Conservation (phyloP, 1,284 basidiomycete species). For the Megacollybia platyphylla region DNA sequence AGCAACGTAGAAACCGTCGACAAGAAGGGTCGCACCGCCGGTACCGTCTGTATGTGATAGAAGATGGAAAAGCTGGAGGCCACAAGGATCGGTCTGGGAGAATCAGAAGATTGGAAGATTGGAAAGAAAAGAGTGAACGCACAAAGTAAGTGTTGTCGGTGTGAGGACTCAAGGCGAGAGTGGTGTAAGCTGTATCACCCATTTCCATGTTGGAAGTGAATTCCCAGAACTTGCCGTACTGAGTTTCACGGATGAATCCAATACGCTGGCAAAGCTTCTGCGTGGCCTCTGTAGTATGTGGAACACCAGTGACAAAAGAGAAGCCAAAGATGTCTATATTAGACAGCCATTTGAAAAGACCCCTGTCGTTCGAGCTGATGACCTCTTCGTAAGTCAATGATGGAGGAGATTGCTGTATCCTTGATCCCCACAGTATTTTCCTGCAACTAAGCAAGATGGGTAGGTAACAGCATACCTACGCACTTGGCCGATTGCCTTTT, state of each 20-base stretch:
- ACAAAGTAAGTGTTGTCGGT: constrained; percentile 95
- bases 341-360: constrained; percentile 71
- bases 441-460: constrained; percentile 21
- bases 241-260: constrained; percentile 86
- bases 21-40: constrained; percentile 83
- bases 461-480: constrained; percentile 10
- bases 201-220: constrained; percentile 88
- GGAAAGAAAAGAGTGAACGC: constrained; percentile 12
- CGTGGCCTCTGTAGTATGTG: constrained; percentile 73
- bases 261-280: constrained; percentile 71
- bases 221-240: constrained; percentile 95
- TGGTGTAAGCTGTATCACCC: constrained; percentile 89
- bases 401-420: constrained; percentile 68
- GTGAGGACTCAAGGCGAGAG: constrained; percentile 79
- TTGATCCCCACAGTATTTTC: constrained; percentile 72
- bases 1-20: constrained; percentile 92
- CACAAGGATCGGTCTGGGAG: constrained; percentile 76
- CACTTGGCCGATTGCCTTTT: constrained; percentile 25
- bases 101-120: constrained; percentile 1
- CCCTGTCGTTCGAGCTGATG: constrained; percentile 55
- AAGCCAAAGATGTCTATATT: constrained; percentile 83
- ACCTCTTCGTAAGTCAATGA: constrained; percentile 65
- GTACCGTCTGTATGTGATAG: constrained; percentile 74
- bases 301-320: constrained; percentile 78
- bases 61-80: constrained; percentile 91